Evolutionary conservation across 768 basidiomycete species (phyloP).

Genomic region (Pluteus cervinus): DNA sequence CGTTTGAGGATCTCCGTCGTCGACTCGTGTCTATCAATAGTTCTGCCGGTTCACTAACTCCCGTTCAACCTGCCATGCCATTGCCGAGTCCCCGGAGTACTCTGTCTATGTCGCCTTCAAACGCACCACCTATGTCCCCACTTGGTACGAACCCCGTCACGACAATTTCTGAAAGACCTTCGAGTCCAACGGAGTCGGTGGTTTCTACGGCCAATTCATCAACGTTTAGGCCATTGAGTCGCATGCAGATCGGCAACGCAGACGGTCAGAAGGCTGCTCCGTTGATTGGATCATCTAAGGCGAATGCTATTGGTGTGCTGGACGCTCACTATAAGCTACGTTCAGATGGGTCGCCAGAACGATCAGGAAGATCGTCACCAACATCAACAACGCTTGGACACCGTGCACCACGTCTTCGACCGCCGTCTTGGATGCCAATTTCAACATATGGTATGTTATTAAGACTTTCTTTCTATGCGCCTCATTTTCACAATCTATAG

Average conservation of each 20-base stretch:
- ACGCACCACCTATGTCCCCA: slow-evolving; percentile 18
- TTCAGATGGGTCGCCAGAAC: slow-evolving; percentile 60
- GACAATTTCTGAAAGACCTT: slow-evolving; percentile 46
- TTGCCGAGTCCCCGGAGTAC: slow-evolving; percentile 9
- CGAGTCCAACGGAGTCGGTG: slow-evolving; percentile 81
- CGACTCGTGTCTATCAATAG: slow-evolving; percentile 70
- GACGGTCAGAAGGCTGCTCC: slow-evolving; percentile 87
- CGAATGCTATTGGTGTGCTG: slow-evolving; percentile 76
- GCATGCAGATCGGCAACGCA: slow-evolving; percentile 62
- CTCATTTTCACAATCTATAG: slow-evolving; percentile 34
- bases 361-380: slow-evolving; percentile 78
- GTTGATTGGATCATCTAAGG: slow-evolving; percentile 79
- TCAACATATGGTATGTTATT: slow-evolving; percentile 61
- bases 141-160: slow-evolving; percentile 19
- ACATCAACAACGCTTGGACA: slow-evolving; percentile 50
- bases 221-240: slow-evolving; percentile 48
- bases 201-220: slow-evolving; percentile 67
- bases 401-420: slow-evolving; percentile 38
- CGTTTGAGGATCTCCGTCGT: slow-evolving; percentile 75
- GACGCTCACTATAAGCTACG: slow-evolving; percentile 69
- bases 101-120: slow-evolving; percentile 5
- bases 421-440: slow-evolving; percentile 53
- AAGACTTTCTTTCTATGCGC: neutral
- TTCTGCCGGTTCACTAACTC: slow-evolving; percentile 54
- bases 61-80: neutral